These are phyloP conservation scores for Rossbeevera mucosa DNA, from an alignment of 768 basidiomycete species.

Conservation along the genomic window DNA sequence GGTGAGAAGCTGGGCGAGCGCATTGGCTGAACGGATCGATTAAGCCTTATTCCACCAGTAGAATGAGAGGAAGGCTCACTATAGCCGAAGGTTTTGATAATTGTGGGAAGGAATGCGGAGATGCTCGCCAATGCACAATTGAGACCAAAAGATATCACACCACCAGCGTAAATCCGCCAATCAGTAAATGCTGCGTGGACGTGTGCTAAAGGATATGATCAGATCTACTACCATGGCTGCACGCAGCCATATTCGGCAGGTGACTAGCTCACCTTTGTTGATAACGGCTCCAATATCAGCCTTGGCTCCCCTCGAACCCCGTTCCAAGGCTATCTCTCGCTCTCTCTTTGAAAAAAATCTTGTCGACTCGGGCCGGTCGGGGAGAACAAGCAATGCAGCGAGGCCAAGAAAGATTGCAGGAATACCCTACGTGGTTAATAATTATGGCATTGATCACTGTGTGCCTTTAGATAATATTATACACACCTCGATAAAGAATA, in stretches of 20 bases:
- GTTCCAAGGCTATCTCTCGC: slow-evolving; percentile 57
- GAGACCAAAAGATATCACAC: slow-evolving; percentile 73
- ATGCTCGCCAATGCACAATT: slow-evolving; percentile 74
- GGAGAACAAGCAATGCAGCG: slow-evolving; percentile 51
- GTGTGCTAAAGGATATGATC: slow-evolving; percentile 42
- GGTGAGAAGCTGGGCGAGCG: slow-evolving; percentile 62
- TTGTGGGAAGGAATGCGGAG: slow-evolving; percentile 80
- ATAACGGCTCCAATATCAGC: slow-evolving; percentile 63
- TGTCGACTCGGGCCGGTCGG: slow-evolving; percentile 70
- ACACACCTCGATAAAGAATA: slow-evolving; percentile 69
- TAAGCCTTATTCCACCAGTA: not conserved
- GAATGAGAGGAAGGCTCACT: slow-evolving; percentile 39
- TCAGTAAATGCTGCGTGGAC: slow-evolving; percentile 60
- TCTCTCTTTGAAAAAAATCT: slow-evolving; percentile 47
- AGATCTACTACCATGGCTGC: not conserved
- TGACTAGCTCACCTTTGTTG: slow-evolving; percentile 46
- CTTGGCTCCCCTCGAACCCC: slow-evolving; percentile 62
- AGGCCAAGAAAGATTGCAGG: slow-evolving; percentile 65
- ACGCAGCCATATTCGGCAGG: not conserved
- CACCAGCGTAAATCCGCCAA: slow-evolving; percentile 66
- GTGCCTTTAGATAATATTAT: not conserved
- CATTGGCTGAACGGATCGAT: not conserved
- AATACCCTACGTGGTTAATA: slow-evolving; percentile 43
- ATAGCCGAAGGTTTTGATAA: slow-evolving; percentile 68
- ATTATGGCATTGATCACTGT: slow-evolving; percentile 28